These are phyloP conservation scores for Amaranthus palmeri DNA, from an alignment of 148 eudicot species.

Conservation along the genomic window DNA sequence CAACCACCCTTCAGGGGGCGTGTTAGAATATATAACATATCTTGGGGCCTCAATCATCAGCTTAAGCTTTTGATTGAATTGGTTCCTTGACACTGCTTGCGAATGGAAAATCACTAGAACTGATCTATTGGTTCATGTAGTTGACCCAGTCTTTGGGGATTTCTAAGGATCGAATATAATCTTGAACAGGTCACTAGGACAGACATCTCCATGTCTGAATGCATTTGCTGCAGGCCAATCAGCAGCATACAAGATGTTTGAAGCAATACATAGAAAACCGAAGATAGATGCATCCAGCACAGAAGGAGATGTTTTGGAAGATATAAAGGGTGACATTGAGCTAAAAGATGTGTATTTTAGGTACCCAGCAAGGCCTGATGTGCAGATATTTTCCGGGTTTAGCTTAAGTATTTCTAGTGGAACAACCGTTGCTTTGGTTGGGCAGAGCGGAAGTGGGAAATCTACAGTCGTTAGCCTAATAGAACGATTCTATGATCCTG, in stretches of 20 bases:
- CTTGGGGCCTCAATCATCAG: too few relatives aligned
- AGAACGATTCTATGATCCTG: conserved; percentile 83
- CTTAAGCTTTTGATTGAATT: too few relatives aligned
- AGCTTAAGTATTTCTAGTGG: conserved; percentile 53
- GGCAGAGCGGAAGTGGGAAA: conserved; percentile 94
- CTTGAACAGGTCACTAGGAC: conserved; percentile 61
- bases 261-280: conserved; percentile 60
- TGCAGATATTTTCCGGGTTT: conserved; percentile 67
- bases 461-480: conserved; percentile 72
- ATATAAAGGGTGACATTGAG: conserved; percentile 65
- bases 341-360: conserved; percentile 58
- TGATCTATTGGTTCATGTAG: too few relatives aligned
- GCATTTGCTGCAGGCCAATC: conserved; percentile 82
- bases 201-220: conserved; percentile 58
- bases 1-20: background rate
- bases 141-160: too few relatives aligned
- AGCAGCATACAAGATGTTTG: conserved; percentile 85
- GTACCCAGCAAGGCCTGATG: conserved; percentile 82
- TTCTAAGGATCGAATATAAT: background rate
- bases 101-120: too few relatives aligned
- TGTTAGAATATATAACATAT: too few relatives aligned
- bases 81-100: too few relatives aligned
- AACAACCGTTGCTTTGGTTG: conserved; percentile 66
- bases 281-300: conserved; percentile 55
- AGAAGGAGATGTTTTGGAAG: conserved; percentile 46